Base-by-base conservation (phyloP, 2,329 filamentous ascomycete genomes). In the Xylaria digitata region DNA sequence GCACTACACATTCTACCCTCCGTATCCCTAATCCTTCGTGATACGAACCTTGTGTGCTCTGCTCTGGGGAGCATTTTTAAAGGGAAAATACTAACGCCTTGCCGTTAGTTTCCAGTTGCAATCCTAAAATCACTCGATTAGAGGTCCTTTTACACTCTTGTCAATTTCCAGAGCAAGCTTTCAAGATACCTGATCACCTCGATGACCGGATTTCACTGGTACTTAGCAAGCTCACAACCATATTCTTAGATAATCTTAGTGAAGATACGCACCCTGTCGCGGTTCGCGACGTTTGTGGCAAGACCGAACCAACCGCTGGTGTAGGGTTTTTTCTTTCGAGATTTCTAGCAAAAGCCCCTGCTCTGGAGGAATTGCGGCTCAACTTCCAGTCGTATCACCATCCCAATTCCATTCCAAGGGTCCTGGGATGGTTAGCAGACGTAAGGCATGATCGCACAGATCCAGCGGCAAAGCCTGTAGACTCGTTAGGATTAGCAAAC, bases 341-440 rank as follows among this genome's bases (percentile, higher is more conserved):
- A 17, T 85, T 86, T 55, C 74, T 87, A 5, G 72, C 73, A 0
- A 75, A 75, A 32, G 74, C 80, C 0, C 66, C 75, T 3, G 83
- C 84, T 19, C 66, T 90, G 6, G 79, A 80, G 34, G 83, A 86
- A 70, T 78, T 90, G 5, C 82, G 87, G 2, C 72, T 89, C 49
- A 89, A 89, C 70, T 83, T 85, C 34, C 69, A 72, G 13, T 9
- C 40, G 7, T 64, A 58, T 6, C 23, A 64, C 7, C 23, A 64
- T 0, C 19, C 61, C 3, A 19, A 62, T 4, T 61, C 71, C 2
- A 61, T 74, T 1, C 69, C 74, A 0, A 70, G 74, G 0, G 69
- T 86, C 11, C 63, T 86, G 2, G 32, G 71, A 13, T 86, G 78
- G 82, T 73, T 84, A 9, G 76, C 73, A 3, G 56, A 26, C 17